Evolutionary conservation across 192 early-diverging fungal genomes (phyloP), one percentile per base, ranked within the genome.

Genomic region (Spizellomyces punctatus): DNA sequence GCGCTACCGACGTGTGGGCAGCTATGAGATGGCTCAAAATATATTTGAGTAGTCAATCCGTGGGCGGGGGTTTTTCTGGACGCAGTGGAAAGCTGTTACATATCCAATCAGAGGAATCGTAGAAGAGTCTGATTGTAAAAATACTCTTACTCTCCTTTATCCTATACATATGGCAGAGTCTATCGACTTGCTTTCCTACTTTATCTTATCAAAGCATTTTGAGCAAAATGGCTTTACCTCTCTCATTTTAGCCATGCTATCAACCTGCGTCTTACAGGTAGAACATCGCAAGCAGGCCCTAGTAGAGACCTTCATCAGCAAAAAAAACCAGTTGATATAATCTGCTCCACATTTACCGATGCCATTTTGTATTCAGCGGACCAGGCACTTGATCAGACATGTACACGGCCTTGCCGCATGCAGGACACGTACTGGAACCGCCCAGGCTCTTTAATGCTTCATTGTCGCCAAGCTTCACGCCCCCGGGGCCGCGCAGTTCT

Each of bases 301-400:
- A 9, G 12, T 50, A 48, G 27, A 52, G 12, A 65, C 17, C 36
- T n/a, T 8, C 6, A 27, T 65, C 17, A 52, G 6, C 56, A 27
- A 52, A 4, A 65, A 7, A 41, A 36, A 16, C 16, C 44, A 5
- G 46, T 65, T 59, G 6, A 5, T 3, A 42, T 22, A 61, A 22
- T 61, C 21, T 14, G 12, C 12, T 4, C 9, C 9, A 65, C n/a
- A 54, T 5, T 22, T 65, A 65, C 64, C 64, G 36, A 47, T 71
- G 69, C 69, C 69, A 71, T 65, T 71, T 71, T 16, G 59, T 71
- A 41, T 57, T 65, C 21, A 68, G 16, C 0, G 69, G 69, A 6
- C 69, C 69, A 67, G 14, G 22, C 12, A 71, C 69, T 61, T 71
- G 55, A 46, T 71, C 69, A 21, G 63, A 44, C 69, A 71, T 71